phyloP scores from a whole-genome alignment of 352 stramenopile genomes.

The Globisporangium spiculum region DNA sequence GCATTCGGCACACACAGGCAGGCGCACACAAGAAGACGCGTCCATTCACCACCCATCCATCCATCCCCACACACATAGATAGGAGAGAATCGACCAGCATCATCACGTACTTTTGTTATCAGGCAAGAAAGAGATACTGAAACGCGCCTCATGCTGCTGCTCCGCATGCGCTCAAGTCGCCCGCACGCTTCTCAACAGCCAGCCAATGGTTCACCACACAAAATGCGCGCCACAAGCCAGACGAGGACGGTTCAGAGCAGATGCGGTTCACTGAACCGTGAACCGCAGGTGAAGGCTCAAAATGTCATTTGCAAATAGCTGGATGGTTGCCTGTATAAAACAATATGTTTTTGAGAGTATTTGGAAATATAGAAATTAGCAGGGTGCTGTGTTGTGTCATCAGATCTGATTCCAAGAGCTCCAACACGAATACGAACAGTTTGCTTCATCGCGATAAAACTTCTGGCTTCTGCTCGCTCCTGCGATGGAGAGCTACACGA shows the following conservation, averaged over 20 bases:
- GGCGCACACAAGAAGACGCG: background rate
- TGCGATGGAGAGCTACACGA: no score
- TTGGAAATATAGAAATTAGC: no score
- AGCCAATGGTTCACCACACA: constrained; percentile 29
- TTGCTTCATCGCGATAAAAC: no score
- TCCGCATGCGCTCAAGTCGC: background rate
- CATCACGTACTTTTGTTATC: constrained; percentile 78
- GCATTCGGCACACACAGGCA: background rate
- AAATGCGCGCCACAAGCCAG: background rate
- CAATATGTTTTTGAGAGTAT: no score
- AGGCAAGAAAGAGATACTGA: constrained; percentile 88
- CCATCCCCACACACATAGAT: background rate
- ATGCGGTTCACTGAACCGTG: background rate
- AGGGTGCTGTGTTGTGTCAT: no score
- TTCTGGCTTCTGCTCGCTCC: no score
- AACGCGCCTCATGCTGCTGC: background rate
- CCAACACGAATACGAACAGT: no score
- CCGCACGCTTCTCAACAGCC: constrained; percentile 1
- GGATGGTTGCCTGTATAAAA: no score
- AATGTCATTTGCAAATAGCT: background rate
- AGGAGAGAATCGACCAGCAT: background rate
- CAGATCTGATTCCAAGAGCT: no score
- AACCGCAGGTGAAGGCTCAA: background rate
- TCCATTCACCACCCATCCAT: background rate
- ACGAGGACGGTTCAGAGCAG: background rate